Percentiles rank a stretch among this genome's conserved stretches.
These are phyloP conservation scores for Pseudopyricularia javanii DNA, from an alignment of 2,329 filamentous ascomycete species.

Conservation along the genomic window DNA sequence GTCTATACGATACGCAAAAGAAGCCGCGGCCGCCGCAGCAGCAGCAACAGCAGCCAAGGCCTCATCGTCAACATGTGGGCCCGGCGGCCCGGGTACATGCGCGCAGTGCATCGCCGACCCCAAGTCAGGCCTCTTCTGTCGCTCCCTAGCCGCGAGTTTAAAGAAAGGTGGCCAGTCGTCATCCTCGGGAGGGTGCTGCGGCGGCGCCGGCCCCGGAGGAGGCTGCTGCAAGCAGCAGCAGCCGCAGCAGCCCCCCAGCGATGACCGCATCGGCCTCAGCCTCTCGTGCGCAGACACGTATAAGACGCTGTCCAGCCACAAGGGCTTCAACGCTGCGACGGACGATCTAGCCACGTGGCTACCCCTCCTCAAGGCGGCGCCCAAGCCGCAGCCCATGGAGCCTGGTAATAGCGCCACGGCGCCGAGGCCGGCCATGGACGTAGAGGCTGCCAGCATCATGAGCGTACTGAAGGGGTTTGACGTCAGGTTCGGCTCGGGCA, in stretches of 20 bases:
- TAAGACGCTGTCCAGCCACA: constrained; percentile 65
- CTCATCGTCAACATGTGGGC: constrained; percentile 34
- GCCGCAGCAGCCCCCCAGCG: neutral
- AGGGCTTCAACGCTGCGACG: constrained; percentile 60
- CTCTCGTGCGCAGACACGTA: constrained; percentile 68
- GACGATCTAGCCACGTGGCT: constrained; percentile 68
- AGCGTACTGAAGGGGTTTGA: constrained; percentile 75
- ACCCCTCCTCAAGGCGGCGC: constrained; percentile 55
- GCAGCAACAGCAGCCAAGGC: constrained; percentile 2
- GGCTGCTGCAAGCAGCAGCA: constrained; percentile 48
- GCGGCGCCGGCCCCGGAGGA: constrained; percentile 41
- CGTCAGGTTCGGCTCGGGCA: constrained; percentile 48
- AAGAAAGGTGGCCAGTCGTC: constrained; percentile 18
- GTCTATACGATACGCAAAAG: constrained; percentile 18
- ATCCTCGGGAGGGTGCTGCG: constrained; percentile 36
- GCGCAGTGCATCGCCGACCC: constrained; percentile 68
- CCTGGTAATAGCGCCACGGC: constrained; percentile 15
- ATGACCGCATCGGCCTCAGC: constrained; percentile 34
- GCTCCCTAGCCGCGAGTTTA: constrained; percentile 60
- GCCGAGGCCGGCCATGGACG: constrained; percentile 53
- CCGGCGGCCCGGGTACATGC: constrained; percentile 66
- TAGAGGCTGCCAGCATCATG: constrained; percentile 77
- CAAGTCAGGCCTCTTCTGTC: constrained; percentile 72
- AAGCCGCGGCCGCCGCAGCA: constrained; percentile 9
- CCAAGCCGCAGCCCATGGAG: constrained; percentile 21